These are phyloP conservation scores for Botrytis paeoniae DNA, from an alignment of 2,329 filamentous ascomycete species.

Conservation along the genomic window DNA sequence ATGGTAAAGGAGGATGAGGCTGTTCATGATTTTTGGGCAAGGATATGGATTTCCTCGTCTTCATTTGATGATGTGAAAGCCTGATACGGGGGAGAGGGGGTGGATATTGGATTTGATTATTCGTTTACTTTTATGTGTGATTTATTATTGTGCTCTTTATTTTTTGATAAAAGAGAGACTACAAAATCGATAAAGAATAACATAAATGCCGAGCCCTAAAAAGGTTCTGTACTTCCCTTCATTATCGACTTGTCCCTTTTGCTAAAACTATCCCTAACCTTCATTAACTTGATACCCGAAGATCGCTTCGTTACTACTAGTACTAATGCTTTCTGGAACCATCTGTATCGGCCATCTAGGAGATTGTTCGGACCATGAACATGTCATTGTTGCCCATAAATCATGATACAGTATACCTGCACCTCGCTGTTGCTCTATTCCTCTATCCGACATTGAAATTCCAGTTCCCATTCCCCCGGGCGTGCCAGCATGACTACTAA, in stretches of 20 bases:
- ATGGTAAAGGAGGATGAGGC: too few species aligned
- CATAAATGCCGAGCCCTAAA: neutral
- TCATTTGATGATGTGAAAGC: neutral
- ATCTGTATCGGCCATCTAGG: neutral
- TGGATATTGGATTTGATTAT: neutral
- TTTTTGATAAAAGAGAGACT: neutral
- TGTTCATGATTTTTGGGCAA: neutral
- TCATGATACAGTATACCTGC: constrained; percentile 26
- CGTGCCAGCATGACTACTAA: neutral
- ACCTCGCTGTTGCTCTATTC: neutral
- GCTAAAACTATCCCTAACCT: neutral
- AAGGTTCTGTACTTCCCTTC: neutral
- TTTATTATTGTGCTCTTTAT: neutral
- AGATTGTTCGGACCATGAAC: constrained; percentile 27
- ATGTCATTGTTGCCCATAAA: constrained; percentile 36
- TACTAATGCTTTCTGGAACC: too few species aligned
- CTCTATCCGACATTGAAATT: neutral
- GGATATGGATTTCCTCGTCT: too few species aligned
- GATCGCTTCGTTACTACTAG: rapidly evolving
- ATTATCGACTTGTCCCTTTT: neutral
- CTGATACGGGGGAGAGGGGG: too few species aligned
- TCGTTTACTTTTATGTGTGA: neutral
- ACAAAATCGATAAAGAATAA: neutral
- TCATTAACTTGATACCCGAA: neutral
- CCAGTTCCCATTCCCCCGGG: neutral